These are phyloP conservation scores for Pluteus cervinus DNA, from an alignment of 768 basidiomycete species.

Conservation along the genomic window DNA sequence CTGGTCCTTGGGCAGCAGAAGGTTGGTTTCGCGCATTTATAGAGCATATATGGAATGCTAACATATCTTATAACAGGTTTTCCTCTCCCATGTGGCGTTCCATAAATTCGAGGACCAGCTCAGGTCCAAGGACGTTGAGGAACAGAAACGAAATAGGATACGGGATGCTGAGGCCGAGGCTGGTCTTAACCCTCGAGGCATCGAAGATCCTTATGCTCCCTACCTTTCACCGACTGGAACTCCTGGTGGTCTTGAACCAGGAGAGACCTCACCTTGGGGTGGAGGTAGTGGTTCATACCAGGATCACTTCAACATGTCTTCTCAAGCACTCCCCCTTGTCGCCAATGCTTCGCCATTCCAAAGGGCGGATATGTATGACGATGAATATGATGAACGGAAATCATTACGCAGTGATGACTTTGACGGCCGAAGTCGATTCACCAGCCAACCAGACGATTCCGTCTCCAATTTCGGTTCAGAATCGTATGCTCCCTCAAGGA, in stretches of 20 bases:
- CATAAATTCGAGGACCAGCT: conserved; percentile 84
- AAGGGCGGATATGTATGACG: conserved; percentile 68
- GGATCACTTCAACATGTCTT: conserved; percentile 57
- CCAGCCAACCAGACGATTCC: conserved; percentile 72
- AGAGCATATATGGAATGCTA: conserved; percentile 2
- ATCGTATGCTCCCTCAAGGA: conserved; percentile 88
- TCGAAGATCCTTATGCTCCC: conserved; percentile 72
- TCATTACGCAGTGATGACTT: conserved; percentile 73
- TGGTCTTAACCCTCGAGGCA: conserved; percentile 51
- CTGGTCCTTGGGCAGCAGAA: conserved; percentile 79
- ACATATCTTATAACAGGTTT: conserved; percentile 50
- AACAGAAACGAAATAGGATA: conserved; percentile 74
- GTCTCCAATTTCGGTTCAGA: conserved; percentile 84
- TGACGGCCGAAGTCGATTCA: conserved; percentile 73
- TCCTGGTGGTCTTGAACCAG: conserved; percentile 25
- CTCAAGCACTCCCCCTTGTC: conserved; percentile 78
- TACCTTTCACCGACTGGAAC: conserved; percentile 45
- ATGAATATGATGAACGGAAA: conserved; percentile 72
- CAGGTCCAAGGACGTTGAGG: conserved; percentile 78
- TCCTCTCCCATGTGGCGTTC: conserved; percentile 82
- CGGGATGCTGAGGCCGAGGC: conserved; percentile 72
- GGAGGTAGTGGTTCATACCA: conserved; percentile 29
- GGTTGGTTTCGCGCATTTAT: conserved; percentile 36
- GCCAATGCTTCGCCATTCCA: conserved; percentile 78
- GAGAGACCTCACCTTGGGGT: conserved; percentile 29